Percentiles rank a stretch among this genome's conserved stretches.
Evolutionary conservation across 106 monocot genomes (phyloP).

Genomic region (Cymbidium sinense): DNA sequence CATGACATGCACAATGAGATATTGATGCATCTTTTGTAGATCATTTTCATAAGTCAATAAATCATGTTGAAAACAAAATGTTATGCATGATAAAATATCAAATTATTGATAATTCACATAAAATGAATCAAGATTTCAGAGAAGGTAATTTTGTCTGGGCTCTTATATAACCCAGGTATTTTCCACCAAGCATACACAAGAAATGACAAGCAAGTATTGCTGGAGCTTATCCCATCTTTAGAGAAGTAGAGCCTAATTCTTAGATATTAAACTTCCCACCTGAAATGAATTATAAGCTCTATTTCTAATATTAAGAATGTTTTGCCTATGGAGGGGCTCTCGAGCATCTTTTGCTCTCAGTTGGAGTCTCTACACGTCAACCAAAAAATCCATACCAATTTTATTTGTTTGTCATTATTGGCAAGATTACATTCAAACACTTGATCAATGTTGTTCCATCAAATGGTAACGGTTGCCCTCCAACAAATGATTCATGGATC

Average conservation of each 20-base stretch:
- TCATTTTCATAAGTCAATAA: too few relatives aligned
- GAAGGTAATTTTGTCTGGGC: not conserved
- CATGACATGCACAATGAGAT: not conserved
- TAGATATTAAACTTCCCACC: not conserved
- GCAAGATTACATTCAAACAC: not conserved
- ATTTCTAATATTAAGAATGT: not conserved
- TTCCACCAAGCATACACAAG: not conserved
- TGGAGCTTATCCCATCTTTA: not conserved
- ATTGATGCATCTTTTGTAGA: not conserved
- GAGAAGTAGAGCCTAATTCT: not conserved
- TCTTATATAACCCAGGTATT: not conserved
- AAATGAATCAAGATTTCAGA: not conserved
- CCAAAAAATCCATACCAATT: not conserved
- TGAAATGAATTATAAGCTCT: too few relatives aligned
- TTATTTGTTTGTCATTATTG: not conserved
- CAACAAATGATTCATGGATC: not conserved
- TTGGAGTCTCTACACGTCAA: not conserved
- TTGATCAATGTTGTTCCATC: not conserved
- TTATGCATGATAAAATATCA: not conserved
- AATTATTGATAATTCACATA: not conserved
- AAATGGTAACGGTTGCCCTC: not conserved
- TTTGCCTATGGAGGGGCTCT: not conserved
- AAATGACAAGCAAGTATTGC: not conserved
- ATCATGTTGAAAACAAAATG: not conserved
- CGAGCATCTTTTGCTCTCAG: not conserved